A percentile compares a stretch with the other conserved stretches of the same genome.
These are phyloP conservation scores for Metarhizium album DNA, from an alignment of 2,329 filamentous ascomycete genomes.

Conservation along the genomic window DNA sequence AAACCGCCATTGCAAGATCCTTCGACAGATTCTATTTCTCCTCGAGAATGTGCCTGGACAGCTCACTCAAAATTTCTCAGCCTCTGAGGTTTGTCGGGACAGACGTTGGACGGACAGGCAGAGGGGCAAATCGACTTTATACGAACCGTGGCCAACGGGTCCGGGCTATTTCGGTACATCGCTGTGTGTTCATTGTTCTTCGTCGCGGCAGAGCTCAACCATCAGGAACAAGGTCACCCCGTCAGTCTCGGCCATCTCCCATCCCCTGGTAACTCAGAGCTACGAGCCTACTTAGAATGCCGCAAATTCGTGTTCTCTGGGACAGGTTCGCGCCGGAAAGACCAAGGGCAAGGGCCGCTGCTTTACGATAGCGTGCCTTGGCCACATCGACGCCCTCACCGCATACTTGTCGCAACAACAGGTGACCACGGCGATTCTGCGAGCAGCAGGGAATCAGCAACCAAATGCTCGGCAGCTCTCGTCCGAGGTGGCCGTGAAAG, in stretches of 20 bases:
- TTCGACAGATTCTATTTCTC: constrained; percentile 40
- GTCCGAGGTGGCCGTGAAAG: constrained; percentile 21
- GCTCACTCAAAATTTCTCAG: constrained; percentile 25
- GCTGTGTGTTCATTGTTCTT: constrained; percentile 29
- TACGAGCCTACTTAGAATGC: constrained; percentile 20
- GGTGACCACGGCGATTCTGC: constrained; percentile 20
- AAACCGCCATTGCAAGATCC: constrained; percentile 34
- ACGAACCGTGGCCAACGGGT: constrained; percentile 28
- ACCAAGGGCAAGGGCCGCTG: constrained; percentile 32
- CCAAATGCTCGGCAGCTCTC: constrained; percentile 21
- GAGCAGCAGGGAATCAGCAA: constrained; percentile 15
- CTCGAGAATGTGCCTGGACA: constrained; percentile 37
- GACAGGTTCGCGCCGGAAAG: constrained; percentile 29
- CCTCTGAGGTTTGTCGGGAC: constrained; percentile 19
- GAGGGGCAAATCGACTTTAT: constrained; percentile 13
- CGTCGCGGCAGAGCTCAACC: constrained; percentile 34
- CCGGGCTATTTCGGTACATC: constrained; percentile 32
- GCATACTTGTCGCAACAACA: constrained; percentile 17
- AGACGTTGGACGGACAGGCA: constrained; percentile 6
- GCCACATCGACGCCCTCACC: constrained; percentile 25
- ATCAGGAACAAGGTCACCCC: constrained; percentile 31
- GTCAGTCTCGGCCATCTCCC: constrained; percentile 18
- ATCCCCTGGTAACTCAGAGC: constrained; percentile 20
- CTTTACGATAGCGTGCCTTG: constrained; percentile 20
- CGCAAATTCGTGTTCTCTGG: constrained; percentile 20